phyloP scores from a whole-genome alignment of 2,329 filamentous ascomycete genomes.

The Aspergillus brunneoviolaceus region DNA sequence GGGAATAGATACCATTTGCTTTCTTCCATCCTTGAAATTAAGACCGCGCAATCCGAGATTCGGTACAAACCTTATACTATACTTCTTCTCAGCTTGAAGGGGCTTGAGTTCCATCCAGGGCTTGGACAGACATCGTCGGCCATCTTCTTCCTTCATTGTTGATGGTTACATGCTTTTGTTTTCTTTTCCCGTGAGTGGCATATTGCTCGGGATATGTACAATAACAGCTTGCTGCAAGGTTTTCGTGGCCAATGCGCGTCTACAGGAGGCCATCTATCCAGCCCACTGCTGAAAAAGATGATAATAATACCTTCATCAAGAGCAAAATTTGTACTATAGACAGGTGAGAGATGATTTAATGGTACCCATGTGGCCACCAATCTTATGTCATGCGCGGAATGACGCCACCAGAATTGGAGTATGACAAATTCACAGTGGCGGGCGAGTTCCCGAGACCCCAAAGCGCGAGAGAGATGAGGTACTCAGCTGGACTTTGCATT shows the following conservation, averaged over 20 bases:
- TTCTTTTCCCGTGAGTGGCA: slow-evolving; percentile 20
- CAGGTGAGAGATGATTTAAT: not conserved
- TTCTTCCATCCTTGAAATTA: slow-evolving; percentile 15
- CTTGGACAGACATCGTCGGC: slow-evolving; percentile 13
- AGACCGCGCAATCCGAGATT: slow-evolving; percentile 16
- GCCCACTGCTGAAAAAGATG: not conserved
- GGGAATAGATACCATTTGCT: slow-evolving; percentile 33
- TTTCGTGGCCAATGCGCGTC: not conserved
- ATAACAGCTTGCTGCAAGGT: slow-evolving; percentile 20
- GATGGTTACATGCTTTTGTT: slow-evolving; percentile 2
- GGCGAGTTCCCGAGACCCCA: not conserved
- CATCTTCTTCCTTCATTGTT: slow-evolving; percentile 11
- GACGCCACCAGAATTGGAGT: slow-evolving; percentile 2
- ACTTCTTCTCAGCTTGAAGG: slow-evolving; percentile 6
- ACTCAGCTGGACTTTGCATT: not conserved
- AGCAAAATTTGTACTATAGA: not conserved
- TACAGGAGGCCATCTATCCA: not conserved
- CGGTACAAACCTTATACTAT: not conserved
- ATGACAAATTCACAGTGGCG: slow-evolving; percentile 3
- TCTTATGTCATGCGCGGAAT: slow-evolving; percentile 8
- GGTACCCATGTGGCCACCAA: not conserved
- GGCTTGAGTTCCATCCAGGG: slow-evolving; percentile 7
- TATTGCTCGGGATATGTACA: slow-evolving; percentile 29
- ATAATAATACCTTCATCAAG: not conserved
- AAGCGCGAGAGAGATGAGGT: not conserved